Evolutionary conservation across 805 yeast genomes (phyloP).

Genomic region (Kodamaea hsintzibuensis): DNA sequence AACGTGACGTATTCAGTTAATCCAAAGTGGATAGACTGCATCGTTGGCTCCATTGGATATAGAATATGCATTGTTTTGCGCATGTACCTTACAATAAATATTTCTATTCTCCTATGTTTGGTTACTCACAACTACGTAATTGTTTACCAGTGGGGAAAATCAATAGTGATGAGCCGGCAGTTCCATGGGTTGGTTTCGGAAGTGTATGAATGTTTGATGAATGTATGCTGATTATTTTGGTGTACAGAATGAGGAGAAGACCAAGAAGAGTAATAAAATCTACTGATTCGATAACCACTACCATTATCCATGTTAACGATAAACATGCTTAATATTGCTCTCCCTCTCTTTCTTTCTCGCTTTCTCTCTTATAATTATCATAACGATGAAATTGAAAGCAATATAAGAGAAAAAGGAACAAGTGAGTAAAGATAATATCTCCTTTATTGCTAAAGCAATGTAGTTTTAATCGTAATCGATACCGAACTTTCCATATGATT

Average conservation of each 20-base stretch:
- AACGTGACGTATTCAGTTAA: neutral
- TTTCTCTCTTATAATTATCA: neutral
- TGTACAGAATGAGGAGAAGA: no score
- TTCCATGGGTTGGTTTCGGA: neutral
- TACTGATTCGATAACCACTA: neutral
- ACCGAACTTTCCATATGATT: neutral
- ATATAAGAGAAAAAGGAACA: no score
- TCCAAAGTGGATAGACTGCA: neutral
- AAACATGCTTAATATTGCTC: no score
- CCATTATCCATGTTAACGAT: no score
- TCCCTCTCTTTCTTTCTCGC: no score
- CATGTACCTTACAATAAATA: neutral
- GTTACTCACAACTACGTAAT: neutral
- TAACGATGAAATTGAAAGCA: neutral
- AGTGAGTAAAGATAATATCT: no score
- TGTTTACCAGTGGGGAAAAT: neutral
- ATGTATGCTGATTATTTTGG: no score
- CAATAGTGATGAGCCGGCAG: neutral
- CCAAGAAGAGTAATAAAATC: neutral
- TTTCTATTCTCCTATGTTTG: neutral
- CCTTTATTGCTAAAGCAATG: neutral
- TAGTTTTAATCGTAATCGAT: neutral
- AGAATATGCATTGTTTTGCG: neutral
- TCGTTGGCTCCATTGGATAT: neutral
- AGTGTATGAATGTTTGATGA: no score